A percentile compares a stretch with the other conserved stretches of the same genome.
Evolutionary conservation across 2,329 filamentous ascomycete species (phyloP).

Genomic region (Lachnellula cervina): DNA sequence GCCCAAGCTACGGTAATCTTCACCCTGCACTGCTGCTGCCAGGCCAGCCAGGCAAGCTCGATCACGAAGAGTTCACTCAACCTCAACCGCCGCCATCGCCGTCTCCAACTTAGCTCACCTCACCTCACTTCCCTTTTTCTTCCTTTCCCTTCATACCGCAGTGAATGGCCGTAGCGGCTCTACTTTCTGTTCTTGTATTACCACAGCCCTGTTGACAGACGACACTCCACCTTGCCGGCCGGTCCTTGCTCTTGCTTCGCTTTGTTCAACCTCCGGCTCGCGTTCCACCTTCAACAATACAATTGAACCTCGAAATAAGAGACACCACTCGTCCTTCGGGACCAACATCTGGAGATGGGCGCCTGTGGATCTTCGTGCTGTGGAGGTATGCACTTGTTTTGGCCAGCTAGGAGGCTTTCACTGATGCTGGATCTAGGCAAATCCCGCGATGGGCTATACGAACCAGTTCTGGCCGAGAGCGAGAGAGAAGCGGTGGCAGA

Average conservation of each 20-base stretch:
- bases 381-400: conserved; percentile 40
- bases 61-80: neutral
- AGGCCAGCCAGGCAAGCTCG: conserved; percentile 11
- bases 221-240: conserved; percentile 10
- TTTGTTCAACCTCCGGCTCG: conserved; percentile 21
- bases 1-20: conserved; percentile 1
- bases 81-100: neutral
- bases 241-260: conserved; percentile 13
- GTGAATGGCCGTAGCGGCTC: conserved; percentile 9
- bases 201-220: conserved; percentile 7
- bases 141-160: conserved; percentile 1
- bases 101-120: neutral
- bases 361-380: conserved; percentile 59
- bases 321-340: conserved; percentile 26
- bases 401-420: conserved; percentile 1
- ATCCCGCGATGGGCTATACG: conserved; percentile 76
- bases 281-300: conserved; percentile 24
- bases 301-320: conserved; percentile 22
- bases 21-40: neutral
- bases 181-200: conserved; percentile 8
- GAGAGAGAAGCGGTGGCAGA: conserved; percentile 97
- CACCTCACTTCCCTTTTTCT: neutral
- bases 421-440: conserved; percentile 51
- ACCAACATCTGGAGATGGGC: conserved; percentile 47
- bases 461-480: conserved; percentile 86